Conservation (phyloP, 768 basidiomycete species). For the Leucocoprinus sp. region DNA sequence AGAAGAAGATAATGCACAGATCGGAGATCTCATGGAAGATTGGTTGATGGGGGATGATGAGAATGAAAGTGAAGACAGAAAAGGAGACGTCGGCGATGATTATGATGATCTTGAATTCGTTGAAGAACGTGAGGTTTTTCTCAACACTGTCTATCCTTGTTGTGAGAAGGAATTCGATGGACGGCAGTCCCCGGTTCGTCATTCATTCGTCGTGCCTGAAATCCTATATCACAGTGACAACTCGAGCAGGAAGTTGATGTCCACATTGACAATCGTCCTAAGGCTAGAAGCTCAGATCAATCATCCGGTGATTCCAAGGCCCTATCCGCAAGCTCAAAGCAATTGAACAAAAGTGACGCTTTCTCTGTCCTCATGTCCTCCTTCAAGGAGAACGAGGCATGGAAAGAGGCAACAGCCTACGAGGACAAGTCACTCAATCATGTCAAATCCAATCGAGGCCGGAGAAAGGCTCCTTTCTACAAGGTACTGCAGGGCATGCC, state of each 20-base stretch:
- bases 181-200: constrained; percentile 10
- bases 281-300: not conserved
- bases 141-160: constrained; percentile 17
- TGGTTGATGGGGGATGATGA: constrained; percentile 58
- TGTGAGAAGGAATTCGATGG: constrained; percentile 20
- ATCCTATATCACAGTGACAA: not conserved
- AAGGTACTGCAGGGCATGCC: constrained; percentile 96
- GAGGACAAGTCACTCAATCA: constrained; percentile 41
- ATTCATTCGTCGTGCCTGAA: not conserved
- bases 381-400: constrained; percentile 69
- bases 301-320: not conserved
- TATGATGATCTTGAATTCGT: constrained; percentile 16
- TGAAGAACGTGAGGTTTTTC: not conserved
- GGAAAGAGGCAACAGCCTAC: constrained; percentile 67
- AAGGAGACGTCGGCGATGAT: constrained; percentile 19
- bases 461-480: constrained; percentile 87
- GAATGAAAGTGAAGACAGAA: constrained; percentile 12
- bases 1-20: constrained; percentile 7
- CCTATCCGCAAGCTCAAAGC: constrained; percentile 8
- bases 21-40: constrained; percentile 44
- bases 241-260: not conserved
- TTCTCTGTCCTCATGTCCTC: constrained; percentile 92
- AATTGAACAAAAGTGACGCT: constrained; percentile 24
- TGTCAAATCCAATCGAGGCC: constrained; percentile 38
- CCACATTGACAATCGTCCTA: not conserved